Conservation (phyloP, 2,329 filamentous ascomycete genomes). For the Xylaria digitata region DNA sequence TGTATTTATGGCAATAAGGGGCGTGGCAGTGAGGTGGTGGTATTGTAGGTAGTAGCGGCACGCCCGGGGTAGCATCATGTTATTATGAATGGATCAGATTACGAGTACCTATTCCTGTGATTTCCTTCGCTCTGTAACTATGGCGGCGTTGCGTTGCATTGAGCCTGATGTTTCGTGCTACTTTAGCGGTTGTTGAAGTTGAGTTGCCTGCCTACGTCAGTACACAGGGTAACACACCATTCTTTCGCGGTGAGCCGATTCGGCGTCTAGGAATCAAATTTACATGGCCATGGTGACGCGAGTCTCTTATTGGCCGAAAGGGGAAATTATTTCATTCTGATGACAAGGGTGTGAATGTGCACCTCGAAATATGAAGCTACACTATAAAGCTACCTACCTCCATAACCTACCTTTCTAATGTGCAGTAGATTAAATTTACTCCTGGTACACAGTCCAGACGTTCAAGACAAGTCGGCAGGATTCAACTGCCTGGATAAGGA, state of each 20-base stretch:
- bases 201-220: background rate
- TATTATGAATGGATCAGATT: slow-evolving; percentile 5
- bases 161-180: background rate
- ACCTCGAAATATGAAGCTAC: background rate
- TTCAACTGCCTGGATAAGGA: too few relatives aligned
- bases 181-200: background rate
- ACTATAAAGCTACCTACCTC: too few relatives aligned
- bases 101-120: slow-evolving; percentile 3
- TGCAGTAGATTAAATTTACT: too few relatives aligned
- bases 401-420: too few relatives aligned
- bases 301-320: slow-evolving; percentile 22
- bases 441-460: too few relatives aligned
- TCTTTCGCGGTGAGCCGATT: slow-evolving; percentile 5
- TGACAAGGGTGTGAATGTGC: slow-evolving; percentile 18
- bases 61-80: slow-evolving; percentile 12
- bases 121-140: slow-evolving; percentile 14
- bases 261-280: background rate
- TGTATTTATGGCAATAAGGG: slow-evolving; percentile 9
- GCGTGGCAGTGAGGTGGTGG: slow-evolving; percentile 30
- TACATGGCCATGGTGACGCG: slow-evolving; percentile 12
- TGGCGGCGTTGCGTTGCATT: slow-evolving; percentile 10
- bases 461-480: too few relatives aligned
- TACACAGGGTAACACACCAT: slow-evolving; percentile 6
- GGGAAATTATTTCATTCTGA: slow-evolving; percentile 15
- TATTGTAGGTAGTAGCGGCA: slow-evolving; percentile 23